Evolutionary conservation across 1,284 basidiomycete species (phyloP), one percentile per base, ranked within the genome.

Genomic region (Heterobasidion parviporum): DNA sequence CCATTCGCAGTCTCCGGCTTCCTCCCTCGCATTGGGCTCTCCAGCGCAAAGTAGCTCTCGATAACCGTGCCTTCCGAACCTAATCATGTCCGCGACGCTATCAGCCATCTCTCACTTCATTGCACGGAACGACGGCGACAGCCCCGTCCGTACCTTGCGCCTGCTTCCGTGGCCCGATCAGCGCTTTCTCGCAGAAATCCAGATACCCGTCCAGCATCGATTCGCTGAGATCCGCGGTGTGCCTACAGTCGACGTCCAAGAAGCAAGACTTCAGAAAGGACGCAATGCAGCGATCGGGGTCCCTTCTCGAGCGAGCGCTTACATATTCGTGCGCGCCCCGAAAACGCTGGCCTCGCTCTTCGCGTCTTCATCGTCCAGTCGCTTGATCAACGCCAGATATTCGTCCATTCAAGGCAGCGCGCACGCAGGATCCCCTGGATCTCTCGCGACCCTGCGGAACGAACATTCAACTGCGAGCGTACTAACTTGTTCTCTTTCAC

Each of bases 191-290:
- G 62, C 85, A 87, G 59, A 91, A 85, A 26, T 70, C 70, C 35
- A 92, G 68, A 65, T 90, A 93, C 44, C 76, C 75, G 60, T 92
- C 88, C 53, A 90, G 63, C 65, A 74, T 73, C 16, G 67, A 65
- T 10, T 76, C 77, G 54, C 73, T 71, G 62, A 87, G 69, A 61
- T 85, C 78, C 15, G 78, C 75, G 48, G 80, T 76, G 18, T 78
- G 70, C 67, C 87, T 89, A 65, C 34, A 16, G 14, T 48, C 46
- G 3, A n/a, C 38, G 10, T n/a, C 38, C 10, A 10, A 8, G 38
- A 41, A 41, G 12, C 38, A 41, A 41, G 38, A 41, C 38, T 41
- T 41, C 38, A n/a, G 26, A 26, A 26, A 26, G 26, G 26, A 26
- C 5, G 26, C 26, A 26, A 26, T 26, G 26, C 26, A 4, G 26